A percentile compares a stretch with the other conserved stretches of the same genome.
These are phyloP conservation scores for Mycena metata DNA, from an alignment of 768 basidiomycete genomes.

Conservation along the genomic window DNA sequence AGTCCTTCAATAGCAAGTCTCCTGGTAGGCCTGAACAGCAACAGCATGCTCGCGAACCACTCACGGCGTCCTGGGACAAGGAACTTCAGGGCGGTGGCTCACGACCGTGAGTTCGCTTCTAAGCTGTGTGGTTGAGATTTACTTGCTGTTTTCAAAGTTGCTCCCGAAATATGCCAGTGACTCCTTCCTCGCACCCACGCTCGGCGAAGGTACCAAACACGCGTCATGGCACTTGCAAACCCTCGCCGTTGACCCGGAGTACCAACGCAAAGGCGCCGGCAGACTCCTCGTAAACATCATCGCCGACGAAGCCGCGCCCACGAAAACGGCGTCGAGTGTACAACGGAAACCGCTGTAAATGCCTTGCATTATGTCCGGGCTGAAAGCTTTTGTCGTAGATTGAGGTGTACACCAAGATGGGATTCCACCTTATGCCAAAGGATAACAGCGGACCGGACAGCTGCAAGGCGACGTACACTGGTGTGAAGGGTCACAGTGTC, in stretches of 20 bases:
- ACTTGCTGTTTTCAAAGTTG: background rate
- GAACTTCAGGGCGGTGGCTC: constrained; percentile 26
- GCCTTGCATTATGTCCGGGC: background rate
- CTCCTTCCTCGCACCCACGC: background rate
- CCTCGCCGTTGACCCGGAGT: constrained; percentile 25
- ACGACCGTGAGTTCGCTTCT: background rate
- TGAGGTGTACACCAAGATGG: background rate
- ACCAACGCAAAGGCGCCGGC: constrained; percentile 9
- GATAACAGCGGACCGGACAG: background rate
- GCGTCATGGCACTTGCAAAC: constrained; percentile 26
- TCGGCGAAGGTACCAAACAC: constrained; percentile 22
- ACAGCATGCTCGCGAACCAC: constrained; percentile 11
- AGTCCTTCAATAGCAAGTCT: no score
- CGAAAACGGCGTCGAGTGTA: background rate
- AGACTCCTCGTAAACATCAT: constrained; percentile 2
- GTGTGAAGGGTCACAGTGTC: background rate
- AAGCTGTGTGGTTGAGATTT: background rate
- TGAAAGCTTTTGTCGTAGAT: background rate
- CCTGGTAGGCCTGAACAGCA: constrained; percentile 25
- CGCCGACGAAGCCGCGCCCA: constrained; percentile 1
- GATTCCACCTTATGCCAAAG: constrained; percentile 6
- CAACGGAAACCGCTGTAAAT: constrained; percentile 12
- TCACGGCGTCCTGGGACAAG: constrained; percentile 12
- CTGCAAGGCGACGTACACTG: background rate
- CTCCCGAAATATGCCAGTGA: constrained; percentile 27